Evolutionary conservation across 139 green algal genomes (phyloP).

Genomic region (Chlamydomonas eustigma): DNA sequence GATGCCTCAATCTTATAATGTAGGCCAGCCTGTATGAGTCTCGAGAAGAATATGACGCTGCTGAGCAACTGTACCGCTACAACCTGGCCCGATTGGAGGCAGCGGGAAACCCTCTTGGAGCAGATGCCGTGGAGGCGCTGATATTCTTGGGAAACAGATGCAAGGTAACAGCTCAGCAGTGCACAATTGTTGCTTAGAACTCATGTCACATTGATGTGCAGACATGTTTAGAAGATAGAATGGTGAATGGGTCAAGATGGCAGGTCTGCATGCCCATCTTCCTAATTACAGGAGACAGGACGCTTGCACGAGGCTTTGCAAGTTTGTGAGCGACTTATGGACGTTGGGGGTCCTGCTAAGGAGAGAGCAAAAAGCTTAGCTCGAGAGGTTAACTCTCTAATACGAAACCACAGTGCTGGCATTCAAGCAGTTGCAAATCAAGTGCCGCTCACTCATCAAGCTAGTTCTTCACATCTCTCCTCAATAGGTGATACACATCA

Average conservation of each 20-base stretch:
- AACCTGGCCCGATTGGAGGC: conserved; percentile 73
- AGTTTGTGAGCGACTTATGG: conserved; percentile 72
- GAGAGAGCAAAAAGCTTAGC: conserved; percentile 82
- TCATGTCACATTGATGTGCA: neutral
- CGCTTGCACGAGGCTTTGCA: conserved; percentile 53
- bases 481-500: neutral
- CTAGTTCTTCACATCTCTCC: neutral
- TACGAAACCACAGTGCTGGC: neutral
- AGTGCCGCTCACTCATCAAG: neutral
- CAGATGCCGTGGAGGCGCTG: conserved; percentile 79
- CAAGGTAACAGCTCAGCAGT: conserved; percentile 54
- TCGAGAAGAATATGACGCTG: conserved; percentile 46
- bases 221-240: neutral
- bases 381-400: conserved; percentile 46
- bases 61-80: conserved; percentile 70
- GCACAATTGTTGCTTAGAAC: neutral
- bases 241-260: neutral
- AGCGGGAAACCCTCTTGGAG: neutral
- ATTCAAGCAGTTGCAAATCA: neutral
- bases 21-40: conserved; percentile 72
- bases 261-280: neutral
- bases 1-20: neutral
- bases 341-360: conserved; percentile 72
- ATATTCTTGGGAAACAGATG: conserved; percentile 72
- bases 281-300: conserved; percentile 40